Conservation (phyloP, 2,329 filamentous ascomycete species). For the Teratosphaeria nubilosa region DNA sequence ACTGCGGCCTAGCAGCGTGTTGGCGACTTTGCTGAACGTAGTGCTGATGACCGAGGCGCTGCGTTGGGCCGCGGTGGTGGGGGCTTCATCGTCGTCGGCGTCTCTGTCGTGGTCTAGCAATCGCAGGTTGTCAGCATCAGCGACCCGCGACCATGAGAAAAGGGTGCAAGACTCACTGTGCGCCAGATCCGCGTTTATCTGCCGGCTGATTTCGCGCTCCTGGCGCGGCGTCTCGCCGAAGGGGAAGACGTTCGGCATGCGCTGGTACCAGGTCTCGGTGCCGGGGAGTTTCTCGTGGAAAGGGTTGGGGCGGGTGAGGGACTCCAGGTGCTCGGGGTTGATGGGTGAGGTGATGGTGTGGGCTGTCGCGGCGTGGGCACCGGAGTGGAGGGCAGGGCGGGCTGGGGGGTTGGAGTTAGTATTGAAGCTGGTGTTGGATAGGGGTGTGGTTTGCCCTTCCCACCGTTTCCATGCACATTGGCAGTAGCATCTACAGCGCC, state of each 20-base stretch:
- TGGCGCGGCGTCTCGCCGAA: conserved; percentile 24
- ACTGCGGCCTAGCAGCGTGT: background rate
- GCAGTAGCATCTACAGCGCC: no score
- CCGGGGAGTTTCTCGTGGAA: conserved; percentile 21
- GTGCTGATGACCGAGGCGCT: background rate
- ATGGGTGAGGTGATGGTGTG: background rate
- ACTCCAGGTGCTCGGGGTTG: background rate
- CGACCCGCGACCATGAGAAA: conserved; percentile 1
- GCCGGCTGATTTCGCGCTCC: conserved; percentile 15
- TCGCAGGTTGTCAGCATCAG: no score
- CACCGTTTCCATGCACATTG: no score
- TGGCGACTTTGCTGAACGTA: background rate
- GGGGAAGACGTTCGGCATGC: conserved; percentile 20
- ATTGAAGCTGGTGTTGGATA: no score
- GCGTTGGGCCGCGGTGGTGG: background rate
- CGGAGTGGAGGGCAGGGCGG: no score
- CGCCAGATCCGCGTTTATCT: conserved; percentile 20
- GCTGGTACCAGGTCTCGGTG: conserved; percentile 21
- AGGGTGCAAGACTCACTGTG: conserved; percentile 12
- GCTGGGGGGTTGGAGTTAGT: no score
- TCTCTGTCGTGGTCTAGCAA: conserved; percentile 1
- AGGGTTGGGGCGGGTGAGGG: conserved; percentile 8
- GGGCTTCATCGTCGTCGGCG: background rate
- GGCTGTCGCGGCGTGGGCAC: no score
- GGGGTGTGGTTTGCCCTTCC: no score